Evolutionary conservation across 2,329 filamentous ascomycete genomes (phyloP), one percentile per base, ranked within the genome.

Genomic region (Chaetomiaceae sp.): DNA sequence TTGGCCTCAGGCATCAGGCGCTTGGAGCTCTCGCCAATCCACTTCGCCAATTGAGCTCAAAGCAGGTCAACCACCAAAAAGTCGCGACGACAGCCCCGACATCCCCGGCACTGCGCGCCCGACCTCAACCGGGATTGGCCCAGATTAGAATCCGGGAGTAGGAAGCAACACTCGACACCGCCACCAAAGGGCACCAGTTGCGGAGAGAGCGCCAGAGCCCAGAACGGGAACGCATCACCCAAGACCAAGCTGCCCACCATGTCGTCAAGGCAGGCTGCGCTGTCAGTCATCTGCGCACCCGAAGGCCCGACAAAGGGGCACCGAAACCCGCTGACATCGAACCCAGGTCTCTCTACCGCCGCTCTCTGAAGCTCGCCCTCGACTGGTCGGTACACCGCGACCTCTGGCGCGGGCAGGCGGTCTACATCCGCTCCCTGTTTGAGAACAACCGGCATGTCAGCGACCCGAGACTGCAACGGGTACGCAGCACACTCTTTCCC

Each of bases 331-430:
- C 58, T 60, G 33, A 61, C 47, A 37, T 30, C 12, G n/a, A 20
- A 6, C 2, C 6, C 55, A 85, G 82, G 60, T 85, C 82, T 37
- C 85, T 99, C 55, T 99, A 99, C 72, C 86, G 92, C 66, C 89
- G 90, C 62, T 90, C 90, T 21, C 72, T 99, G 66, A 96, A 96
- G 78, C 83, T 96, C 58, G 81, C 93, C 37, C 83, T 97, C 59
- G 90, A 96, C 75, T 99, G 93, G 93, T 83, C 89, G 51, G 90
- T 97, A 57, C 88, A 96, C 68, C 82, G 93, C 60, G 83, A 92
- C 64, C 73, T 96, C 55, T 99, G 93, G 92, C 86, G 93, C 63
- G 91, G 92, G 56, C 93, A 97, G 71, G 93, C 93, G 27, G 75
- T 97, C 57, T 97, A 99, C 70, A 95, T 99, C 63, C 86, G 93